These are phyloP conservation scores for Paramecium biaurelia DNA, from an alignment of 73 alveolate species.

Conservation along the genomic window DNA sequence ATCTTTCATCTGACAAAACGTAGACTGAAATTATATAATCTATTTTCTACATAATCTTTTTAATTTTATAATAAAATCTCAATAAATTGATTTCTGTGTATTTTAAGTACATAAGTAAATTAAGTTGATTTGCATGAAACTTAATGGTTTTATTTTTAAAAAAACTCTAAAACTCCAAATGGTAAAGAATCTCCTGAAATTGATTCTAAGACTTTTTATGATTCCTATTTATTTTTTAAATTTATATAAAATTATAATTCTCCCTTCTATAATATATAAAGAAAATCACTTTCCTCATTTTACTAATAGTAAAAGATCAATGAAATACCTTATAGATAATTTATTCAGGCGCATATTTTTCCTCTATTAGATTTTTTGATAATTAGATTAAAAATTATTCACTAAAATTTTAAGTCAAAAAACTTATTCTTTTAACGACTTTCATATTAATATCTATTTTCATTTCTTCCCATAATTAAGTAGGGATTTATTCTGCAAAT, in stretches of 20 bases:
- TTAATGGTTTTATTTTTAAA: not conserved
- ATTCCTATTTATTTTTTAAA: not conserved
- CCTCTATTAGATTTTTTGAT: not conserved
- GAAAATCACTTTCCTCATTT: not conserved
- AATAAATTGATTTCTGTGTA: not conserved
- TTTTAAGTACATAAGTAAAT: slow-evolving; percentile 5
- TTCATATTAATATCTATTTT: slow-evolving; percentile 21
- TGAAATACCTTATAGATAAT: not conserved
- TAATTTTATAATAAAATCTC: not conserved
- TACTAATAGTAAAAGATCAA: not conserved
- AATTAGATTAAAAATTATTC: not conserved
- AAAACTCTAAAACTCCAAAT: slow-evolving; percentile 26
- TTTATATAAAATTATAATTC: slow-evolving; percentile 3
- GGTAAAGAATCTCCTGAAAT: not conserved
- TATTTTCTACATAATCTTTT: not conserved
- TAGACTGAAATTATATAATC: not conserved
- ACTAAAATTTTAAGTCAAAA: slow-evolving; percentile 36
- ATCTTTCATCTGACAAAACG: not conserved
- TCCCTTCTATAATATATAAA: not conserved
- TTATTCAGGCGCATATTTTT: slow-evolving; percentile 42
- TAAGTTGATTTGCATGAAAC: slow-evolving; percentile 21
- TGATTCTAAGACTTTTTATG: not conserved
- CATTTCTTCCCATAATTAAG: slow-evolving; percentile 18
- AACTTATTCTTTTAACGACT: not conserved
- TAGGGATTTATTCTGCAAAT: slow-evolving; percentile 6